A percentile compares a stretch with the other conserved stretches of the same genome.
phyloP scores from a whole-genome alignment of 73 alveolate genomes.

The Diophrys appendiculata region DNA sequence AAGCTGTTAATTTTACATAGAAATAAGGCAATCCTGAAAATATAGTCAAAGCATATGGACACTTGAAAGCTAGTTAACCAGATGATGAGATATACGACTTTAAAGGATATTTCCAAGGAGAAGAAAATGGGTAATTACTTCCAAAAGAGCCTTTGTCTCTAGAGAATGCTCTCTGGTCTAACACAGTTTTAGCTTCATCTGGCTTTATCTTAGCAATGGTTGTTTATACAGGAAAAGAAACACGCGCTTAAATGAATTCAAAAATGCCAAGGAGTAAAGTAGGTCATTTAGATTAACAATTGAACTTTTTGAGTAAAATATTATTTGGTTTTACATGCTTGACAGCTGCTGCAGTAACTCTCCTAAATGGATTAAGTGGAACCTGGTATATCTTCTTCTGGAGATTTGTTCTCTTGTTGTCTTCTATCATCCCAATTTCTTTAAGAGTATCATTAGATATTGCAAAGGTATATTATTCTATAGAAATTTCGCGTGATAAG shows the following conservation, averaged over 20 bases:
- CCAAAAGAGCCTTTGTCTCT: conserved; percentile 82
- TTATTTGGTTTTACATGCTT: conserved; percentile 72
- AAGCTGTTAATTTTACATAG: conserved; percentile 74
- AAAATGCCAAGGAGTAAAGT: conserved; percentile 80
- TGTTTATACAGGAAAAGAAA: conserved; percentile 93
- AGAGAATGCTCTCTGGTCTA: conserved; percentile 95
- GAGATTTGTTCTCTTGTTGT: conserved; percentile 81
- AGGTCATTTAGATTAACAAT: conserved; percentile 83
- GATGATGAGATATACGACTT: conserved; percentile 75
- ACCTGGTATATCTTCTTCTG: conserved; percentile 62
- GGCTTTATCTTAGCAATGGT: conserved; percentile 75
- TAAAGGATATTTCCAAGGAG: conserved; percentile 65
- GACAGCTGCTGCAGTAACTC: conserved; percentile 32
- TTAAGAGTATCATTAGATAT: conserved; percentile 94
- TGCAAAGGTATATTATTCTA: conserved; percentile 87
- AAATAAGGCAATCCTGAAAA: conserved; percentile 59
- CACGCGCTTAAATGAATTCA: conserved; percentile 91
- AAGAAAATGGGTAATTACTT: not conserved
- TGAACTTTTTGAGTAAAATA: conserved; percentile 67
- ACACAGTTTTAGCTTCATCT: conserved; percentile 89
- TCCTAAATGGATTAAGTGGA: conserved; percentile 50
- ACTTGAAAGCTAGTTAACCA: conserved; percentile 77
- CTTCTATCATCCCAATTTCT: conserved; percentile 92
- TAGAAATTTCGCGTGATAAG: conserved; percentile 71
- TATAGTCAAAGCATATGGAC: conserved; percentile 39